Percentiles rank a stretch among this genome's conserved stretches.
Evolutionary conservation across 2,329 filamentous ascomycete species (phyloP).

Genomic region (Boeremia lycopersici): DNA sequence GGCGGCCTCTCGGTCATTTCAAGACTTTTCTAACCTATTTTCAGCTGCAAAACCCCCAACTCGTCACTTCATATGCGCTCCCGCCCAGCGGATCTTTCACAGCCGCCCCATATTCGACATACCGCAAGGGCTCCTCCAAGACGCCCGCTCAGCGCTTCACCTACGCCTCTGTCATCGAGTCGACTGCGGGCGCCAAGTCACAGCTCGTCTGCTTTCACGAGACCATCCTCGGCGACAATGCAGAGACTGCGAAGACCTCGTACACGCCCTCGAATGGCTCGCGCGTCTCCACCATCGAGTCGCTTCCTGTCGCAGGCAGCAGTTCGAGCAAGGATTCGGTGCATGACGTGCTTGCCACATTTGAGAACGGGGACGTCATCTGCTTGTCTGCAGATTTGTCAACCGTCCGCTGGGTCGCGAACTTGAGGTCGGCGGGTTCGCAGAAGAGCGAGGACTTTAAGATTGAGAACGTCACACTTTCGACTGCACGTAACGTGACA

Average conservation of each 20-base stretch:
- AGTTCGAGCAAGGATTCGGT: slow-evolving; percentile 22
- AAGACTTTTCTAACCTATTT: slow-evolving; percentile 11
- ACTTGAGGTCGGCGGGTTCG: slow-evolving; percentile 23
- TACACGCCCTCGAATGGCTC: slow-evolving; percentile 36
- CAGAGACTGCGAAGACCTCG: slow-evolving; percentile 42
- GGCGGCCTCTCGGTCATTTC: slow-evolving; percentile 13
- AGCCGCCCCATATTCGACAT: slow-evolving; percentile 64
- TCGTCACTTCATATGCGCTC: slow-evolving; percentile 65
- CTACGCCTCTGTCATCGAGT: slow-evolving; percentile 58
- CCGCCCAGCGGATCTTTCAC: slow-evolving; percentile 64
- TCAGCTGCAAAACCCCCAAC: slow-evolving; percentile 65
- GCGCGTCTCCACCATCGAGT: slow-evolving; percentile 39
- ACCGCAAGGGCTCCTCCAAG: slow-evolving; percentile 55
- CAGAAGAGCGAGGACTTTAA: slow-evolving; percentile 25
- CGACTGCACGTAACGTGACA: slow-evolving; percentile 48
- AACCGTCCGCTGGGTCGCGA: slow-evolving; percentile 40
- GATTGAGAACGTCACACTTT: slow-evolving; percentile 43
- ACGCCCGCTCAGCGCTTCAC: slow-evolving; percentile 59
- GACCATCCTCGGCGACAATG: slow-evolving; percentile 46
- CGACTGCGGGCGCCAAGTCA: slow-evolving; percentile 53
- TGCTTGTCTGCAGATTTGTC: slow-evolving; percentile 64
- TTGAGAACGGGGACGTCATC: slow-evolving; percentile 65
- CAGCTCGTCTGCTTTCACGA: slow-evolving; percentile 63
- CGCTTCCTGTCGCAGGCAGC: slow-evolving; percentile 33
- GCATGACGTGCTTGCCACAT: slow-evolving; percentile 62